A percentile compares a stretch with the other conserved stretches of the same genome.
These are phyloP conservation scores for Microstegium vimineum DNA, from an alignment of 176 grass and related monocot species.

Conservation along the genomic window DNA sequence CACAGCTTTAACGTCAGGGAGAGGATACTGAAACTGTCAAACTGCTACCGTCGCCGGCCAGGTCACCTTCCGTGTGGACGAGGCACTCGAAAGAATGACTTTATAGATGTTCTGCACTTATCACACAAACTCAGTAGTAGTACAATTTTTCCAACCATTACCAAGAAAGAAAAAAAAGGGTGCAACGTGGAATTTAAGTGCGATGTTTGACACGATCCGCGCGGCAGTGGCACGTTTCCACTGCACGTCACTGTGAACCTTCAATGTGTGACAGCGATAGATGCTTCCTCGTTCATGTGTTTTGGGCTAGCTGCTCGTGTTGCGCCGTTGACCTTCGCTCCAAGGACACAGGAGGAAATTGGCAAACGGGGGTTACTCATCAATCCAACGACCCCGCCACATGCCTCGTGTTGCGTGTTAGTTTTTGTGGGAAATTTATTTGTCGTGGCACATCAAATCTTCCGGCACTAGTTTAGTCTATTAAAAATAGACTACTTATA, in stretches of 20 bases:
- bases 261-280: neutral
- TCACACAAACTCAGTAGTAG: too few relatives aligned
- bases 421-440: too few relatives aligned
- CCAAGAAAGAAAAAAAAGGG: neutral
- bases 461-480: too few relatives aligned
- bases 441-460: too few relatives aligned
- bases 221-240: too few relatives aligned
- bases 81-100: neutral
- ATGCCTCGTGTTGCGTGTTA: too few relatives aligned
- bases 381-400: too few relatives aligned
- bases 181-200: neutral
- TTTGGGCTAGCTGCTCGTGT: neutral
- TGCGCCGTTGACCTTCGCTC: neutral
- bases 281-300: neutral
- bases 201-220: neutral
- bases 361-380: neutral
- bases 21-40: too few relatives aligned
- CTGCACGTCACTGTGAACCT: neutral
- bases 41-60: neutral
- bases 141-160: neutral
- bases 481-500: too few relatives aligned
- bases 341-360: neutral
- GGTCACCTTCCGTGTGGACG: conserved; percentile 10
- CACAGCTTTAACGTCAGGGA: too few relatives aligned
- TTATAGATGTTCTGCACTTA: too few relatives aligned